Evolutionary conservation across 805 yeast genomes (phyloP).

Genomic region (Jamesozyma spencerorum): DNA sequence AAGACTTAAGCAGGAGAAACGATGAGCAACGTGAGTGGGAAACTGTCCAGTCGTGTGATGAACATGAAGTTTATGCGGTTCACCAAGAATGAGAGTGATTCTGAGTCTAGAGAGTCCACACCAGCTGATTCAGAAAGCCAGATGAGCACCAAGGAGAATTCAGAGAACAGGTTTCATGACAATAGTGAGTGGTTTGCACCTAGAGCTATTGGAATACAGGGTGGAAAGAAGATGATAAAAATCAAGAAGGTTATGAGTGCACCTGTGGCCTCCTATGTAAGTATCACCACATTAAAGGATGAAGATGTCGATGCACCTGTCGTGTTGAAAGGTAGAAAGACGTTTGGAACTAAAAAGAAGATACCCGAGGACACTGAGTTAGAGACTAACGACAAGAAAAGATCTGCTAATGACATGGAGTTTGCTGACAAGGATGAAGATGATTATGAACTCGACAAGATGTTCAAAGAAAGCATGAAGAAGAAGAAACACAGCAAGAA

Average conservation of each 20-base stretch:
- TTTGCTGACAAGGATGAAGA: constrained; percentile 30
- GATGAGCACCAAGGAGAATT: too few species aligned
- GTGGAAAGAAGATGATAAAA: constrained; percentile 31
- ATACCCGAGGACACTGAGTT: too few species aligned
- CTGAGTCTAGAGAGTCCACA: constrained; percentile 15
- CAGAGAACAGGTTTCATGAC: constrained; percentile 10
- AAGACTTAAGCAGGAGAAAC: background rate
- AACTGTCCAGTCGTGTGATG: constrained; percentile 60
- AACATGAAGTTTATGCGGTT: constrained; percentile 72
- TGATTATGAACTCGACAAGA: constrained; percentile 18
- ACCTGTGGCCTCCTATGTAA: constrained; percentile 1
- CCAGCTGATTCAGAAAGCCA: background rate
- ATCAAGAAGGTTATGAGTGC: constrained; percentile 10
- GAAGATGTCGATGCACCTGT: background rate
- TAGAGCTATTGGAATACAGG: constrained; percentile 1
- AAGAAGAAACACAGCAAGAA: constrained; percentile 11
- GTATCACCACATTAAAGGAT: constrained; percentile 2
- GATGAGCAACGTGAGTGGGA: constrained; percentile 25
- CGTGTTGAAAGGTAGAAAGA: constrained; percentile 1
- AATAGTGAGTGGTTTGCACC: constrained; percentile 16
- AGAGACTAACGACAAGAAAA: constrained; percentile 16
- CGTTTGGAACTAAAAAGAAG: constrained; percentile 13
- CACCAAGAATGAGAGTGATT: constrained; percentile 29
- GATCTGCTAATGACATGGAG: constrained; percentile 26
- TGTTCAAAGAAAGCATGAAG: constrained; percentile 15